phyloP scores from a whole-genome alignment of 1,139 yeast genomes.

The Debaryomyces robertsiae region DNA sequence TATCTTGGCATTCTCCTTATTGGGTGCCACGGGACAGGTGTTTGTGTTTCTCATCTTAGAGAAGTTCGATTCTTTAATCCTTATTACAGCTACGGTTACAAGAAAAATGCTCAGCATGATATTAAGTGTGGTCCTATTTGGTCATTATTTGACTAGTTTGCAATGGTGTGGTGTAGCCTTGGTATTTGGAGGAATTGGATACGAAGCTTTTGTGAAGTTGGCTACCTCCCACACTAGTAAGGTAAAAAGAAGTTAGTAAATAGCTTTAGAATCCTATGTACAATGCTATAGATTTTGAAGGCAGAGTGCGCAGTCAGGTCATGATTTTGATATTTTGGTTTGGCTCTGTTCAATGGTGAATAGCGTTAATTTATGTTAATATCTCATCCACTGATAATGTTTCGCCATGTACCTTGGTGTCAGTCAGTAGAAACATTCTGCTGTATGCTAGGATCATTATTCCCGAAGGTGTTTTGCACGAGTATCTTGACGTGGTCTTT shows the following conservation, averaged over 20 bases:
- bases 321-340: not conserved
- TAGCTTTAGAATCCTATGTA: not conserved
- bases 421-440: constrained; percentile 32
- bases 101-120: constrained; percentile 96
- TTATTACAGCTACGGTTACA: constrained; percentile 93
- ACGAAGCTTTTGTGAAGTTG: constrained; percentile 25
- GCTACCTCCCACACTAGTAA: constrained; percentile 1
- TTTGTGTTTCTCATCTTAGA: constrained; percentile 86
- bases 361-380: constrained; percentile 20
- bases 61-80: constrained; percentile 76
- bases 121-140: constrained; percentile 81
- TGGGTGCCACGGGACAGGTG: constrained; percentile 91
- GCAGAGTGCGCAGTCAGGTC: not conserved
- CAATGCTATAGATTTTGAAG: not conserved
- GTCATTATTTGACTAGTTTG: constrained; percentile 59
- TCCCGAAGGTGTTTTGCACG: constrained; percentile 63
- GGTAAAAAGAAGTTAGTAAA: constrained; percentile 7
- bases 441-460: constrained; percentile 50
- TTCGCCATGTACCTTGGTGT: constrained; percentile 20
- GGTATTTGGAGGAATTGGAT: constrained; percentile 73
- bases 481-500: constrained; percentile 60
- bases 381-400: constrained; percentile 26
- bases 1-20: constrained; percentile 65
- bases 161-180: constrained; percentile 82
- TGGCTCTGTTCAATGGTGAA: no score